phyloP scores from a whole-genome alignment of 108 stramenopile genomes.

The Fragilaria crotonensis region DNA sequence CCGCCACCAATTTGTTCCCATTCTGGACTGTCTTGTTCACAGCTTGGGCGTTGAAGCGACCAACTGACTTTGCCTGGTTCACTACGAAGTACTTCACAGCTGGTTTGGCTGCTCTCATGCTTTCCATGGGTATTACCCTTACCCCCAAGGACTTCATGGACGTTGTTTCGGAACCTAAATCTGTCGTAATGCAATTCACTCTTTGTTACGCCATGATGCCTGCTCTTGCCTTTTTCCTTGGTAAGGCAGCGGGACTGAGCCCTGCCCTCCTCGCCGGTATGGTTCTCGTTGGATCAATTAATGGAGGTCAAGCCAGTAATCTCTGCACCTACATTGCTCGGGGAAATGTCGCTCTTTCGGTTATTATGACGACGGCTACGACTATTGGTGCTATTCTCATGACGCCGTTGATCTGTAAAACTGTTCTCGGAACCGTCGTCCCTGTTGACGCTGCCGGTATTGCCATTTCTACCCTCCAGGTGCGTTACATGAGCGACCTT shows the following conservation, averaged over 20 bases:
- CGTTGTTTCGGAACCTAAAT: slow-evolving; percentile 79
- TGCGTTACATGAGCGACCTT: slow-evolving; percentile 22
- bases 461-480: slow-evolving; percentile 89
- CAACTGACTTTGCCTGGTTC: slow-evolving; percentile 92
- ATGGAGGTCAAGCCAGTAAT: slow-evolving; percentile 96
- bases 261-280: slow-evolving; percentile 92
- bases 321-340: slow-evolving; percentile 97
- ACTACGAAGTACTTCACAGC: slow-evolving; percentile 94
- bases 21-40: slow-evolving; percentile 90
- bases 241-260: slow-evolving; percentile 70
- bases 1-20: slow-evolving; percentile 89
- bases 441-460: slow-evolving; percentile 95
- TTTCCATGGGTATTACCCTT: slow-evolving; percentile 97
- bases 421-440: slow-evolving; percentile 88
- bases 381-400: slow-evolving; percentile 96
- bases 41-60: slow-evolving; percentile 78
- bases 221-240: slow-evolving; percentile 71
- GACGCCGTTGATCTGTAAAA: slow-evolving; percentile 95
- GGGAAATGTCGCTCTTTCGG: slow-evolving; percentile 93
- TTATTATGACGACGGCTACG: slow-evolving; percentile 97
- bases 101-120: slow-evolving; percentile 90
- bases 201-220: slow-evolving; percentile 98
- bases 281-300: slow-evolving; percentile 94
- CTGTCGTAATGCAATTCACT: slow-evolving; percentile 88
- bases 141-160: slow-evolving; percentile 87